A percentile compares a stretch with the other conserved stretches of the same genome.
phyloP scores from a whole-genome alignment of 2,329 filamentous ascomycete species.

The Ascocoryne sarcoides region DNA sequence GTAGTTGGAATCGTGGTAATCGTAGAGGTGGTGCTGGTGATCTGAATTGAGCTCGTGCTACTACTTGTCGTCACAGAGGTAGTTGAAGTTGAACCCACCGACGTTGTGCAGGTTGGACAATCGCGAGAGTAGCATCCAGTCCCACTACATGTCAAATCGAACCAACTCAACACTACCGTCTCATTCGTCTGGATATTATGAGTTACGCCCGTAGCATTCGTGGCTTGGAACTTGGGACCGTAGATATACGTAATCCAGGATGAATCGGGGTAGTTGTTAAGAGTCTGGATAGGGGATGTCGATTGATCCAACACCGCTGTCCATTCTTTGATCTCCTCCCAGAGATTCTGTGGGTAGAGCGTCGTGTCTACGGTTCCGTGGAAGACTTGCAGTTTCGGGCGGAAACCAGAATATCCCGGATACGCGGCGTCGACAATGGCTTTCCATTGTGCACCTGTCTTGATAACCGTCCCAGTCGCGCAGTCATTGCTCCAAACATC shows the following conservation, averaged over 20 bases:
- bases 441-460: constrained; percentile 39
- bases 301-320: constrained; percentile 36
- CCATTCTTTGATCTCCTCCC: constrained; percentile 39
- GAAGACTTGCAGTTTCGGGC: constrained; percentile 19
- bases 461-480: constrained; percentile 27
- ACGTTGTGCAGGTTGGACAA: too few species aligned
- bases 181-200: constrained; percentile 21
- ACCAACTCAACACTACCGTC: constrained; percentile 16
- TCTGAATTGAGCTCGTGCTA: not conserved
- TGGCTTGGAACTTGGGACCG: constrained; percentile 16
- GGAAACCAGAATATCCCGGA: constrained; percentile 27
- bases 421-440: constrained; percentile 36
- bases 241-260: constrained; percentile 24
- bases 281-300: constrained; percentile 15
- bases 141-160: constrained; percentile 15
- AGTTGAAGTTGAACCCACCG: not conserved
- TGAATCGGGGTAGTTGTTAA: constrained; percentile 19
- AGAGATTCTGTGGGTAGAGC: constrained; percentile 32
- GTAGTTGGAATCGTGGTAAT: not conserved
- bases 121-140: constrained; percentile 2
- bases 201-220: constrained; percentile 11
- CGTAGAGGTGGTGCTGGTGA: not conserved
- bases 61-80: constrained; percentile 3
- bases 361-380: constrained; percentile 31
- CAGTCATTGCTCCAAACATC: constrained; percentile 43